Evolutionary conservation across 306 rosid species (phyloP).

Genomic region (Sophora flavescens): DNA sequence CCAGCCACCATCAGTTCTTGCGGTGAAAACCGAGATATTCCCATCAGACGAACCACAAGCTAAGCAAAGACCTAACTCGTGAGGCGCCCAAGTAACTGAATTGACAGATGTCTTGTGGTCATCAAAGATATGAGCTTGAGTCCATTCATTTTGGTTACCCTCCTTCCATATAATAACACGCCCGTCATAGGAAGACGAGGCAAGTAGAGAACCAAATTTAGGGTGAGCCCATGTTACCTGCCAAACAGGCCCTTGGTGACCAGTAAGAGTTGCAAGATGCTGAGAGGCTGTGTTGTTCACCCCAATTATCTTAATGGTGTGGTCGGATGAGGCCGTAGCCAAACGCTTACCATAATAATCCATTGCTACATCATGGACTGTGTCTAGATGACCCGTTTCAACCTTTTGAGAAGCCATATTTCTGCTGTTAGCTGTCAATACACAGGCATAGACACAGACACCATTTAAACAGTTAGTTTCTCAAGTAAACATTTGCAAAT

Average conservation of each 20-base stretch:
- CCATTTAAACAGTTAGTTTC: conserved; percentile 2
- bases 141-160: conserved; percentile 78
- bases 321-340: conserved; percentile 78
- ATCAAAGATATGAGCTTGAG: conserved; percentile 66
- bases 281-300: conserved; percentile 69
- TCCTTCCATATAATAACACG: conserved; percentile 81
- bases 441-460: not conserved
- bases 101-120: conserved; percentile 74
- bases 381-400: conserved; percentile 81
- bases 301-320: conserved; percentile 72
- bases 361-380: conserved; percentile 73
- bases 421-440: conserved; percentile 26
- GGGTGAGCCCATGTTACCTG: conserved; percentile 88
- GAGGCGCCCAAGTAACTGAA: conserved; percentile 87
- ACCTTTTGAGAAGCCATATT: conserved; percentile 73
- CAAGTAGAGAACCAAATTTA: conserved; percentile 69
- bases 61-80: conserved; percentile 76
- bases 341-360: conserved; percentile 81
- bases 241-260: conserved; percentile 85
- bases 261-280: conserved; percentile 69
- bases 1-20: conserved; percentile 73
- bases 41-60: conserved; percentile 87
- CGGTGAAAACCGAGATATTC: conserved; percentile 73
- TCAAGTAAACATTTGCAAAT: not conserved
- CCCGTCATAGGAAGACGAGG: conserved; percentile 77